Conservation (phyloP, 345 rosid genomes). For the Sapria himalayana region DNA sequence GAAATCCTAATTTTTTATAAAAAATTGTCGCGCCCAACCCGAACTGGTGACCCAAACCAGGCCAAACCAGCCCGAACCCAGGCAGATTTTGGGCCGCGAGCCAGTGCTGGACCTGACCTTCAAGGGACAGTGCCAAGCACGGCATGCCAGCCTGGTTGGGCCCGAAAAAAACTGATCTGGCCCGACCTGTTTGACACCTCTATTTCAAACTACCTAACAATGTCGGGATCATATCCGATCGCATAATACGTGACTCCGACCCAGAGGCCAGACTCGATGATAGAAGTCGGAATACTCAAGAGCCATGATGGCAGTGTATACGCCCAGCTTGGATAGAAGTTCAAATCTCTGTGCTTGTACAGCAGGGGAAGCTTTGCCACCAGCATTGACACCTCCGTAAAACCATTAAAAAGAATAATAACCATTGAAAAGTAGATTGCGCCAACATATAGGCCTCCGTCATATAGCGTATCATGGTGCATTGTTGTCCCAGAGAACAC, state of each 20-base stretch:
- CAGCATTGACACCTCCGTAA: constrained; percentile 92
- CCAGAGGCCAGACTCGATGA: constrained; percentile 87
- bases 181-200: too few species aligned
- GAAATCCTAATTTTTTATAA: too few species aligned
- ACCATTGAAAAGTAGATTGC: constrained; percentile 88
- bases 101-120: too few species aligned
- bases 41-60: not conserved
- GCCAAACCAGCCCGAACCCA: too few species aligned
- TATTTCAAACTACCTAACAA: constrained; percentile 62
- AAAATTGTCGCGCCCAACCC: not conserved
- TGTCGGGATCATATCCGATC: constrained; percentile 74
- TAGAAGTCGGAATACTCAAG: constrained; percentile 69
- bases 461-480: constrained; percentile 65
- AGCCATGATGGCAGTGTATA: constrained; percentile 87
- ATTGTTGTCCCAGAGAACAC: constrained; percentile 75
- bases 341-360: constrained; percentile 90
- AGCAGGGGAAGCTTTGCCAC: constrained; percentile 90
- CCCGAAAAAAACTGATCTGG: too few species aligned
- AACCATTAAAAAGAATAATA: constrained; percentile 90
- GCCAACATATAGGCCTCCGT: constrained; percentile 78
- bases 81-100: too few species aligned
- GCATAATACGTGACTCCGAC: constrained; percentile 72
- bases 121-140: too few species aligned
- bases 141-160: too few species aligned
- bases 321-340: constrained; percentile 91